Conservation (phyloP, 345 rosid genomes). For the Excoecaria agallocha region DNA sequence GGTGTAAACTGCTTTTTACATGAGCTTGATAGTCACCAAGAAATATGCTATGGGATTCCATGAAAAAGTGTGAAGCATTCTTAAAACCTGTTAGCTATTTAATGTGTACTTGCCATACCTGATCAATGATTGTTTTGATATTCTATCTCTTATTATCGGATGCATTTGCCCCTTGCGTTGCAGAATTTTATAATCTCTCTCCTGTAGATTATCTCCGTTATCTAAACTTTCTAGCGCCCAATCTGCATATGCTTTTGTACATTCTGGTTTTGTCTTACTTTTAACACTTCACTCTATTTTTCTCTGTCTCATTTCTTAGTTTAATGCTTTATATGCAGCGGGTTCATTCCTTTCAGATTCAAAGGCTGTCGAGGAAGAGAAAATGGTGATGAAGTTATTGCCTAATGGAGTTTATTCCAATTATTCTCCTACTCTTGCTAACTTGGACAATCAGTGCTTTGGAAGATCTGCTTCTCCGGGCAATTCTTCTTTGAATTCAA, state of each 20-base stretch:
- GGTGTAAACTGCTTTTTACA: not conserved
- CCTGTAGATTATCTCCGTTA: not conserved
- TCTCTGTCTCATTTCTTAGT: constrained; percentile 6
- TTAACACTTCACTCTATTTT: not conserved
- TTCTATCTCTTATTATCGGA: not conserved
- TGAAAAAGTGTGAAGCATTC: not conserved
- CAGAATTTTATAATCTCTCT: not conserved
- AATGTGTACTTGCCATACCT: not conserved
- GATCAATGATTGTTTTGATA: not conserved
- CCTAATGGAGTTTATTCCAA: constrained; percentile 33
- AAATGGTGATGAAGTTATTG: constrained; percentile 7
- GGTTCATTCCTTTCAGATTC: constrained; percentile 34
- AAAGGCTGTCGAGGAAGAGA: constrained; percentile 40
- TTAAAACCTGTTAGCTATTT: not conserved
- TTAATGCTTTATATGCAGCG: constrained; percentile 31
- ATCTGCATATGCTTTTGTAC: not conserved
- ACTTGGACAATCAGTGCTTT: constrained; percentile 38
- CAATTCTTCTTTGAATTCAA: constrained; percentile 30
- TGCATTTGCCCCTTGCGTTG: not conserved
- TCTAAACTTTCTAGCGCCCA: too few relatives aligned
- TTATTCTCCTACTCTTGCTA: constrained; percentile 25
- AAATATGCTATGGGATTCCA: not conserved
- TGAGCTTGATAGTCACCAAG: not conserved
- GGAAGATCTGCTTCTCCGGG: constrained; percentile 37
- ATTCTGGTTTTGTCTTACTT: not conserved